A percentile compares a stretch with the other conserved stretches of the same genome.
These are phyloP conservation scores for Withania somnifera DNA, from an alignment of 305 asterid species.

Conservation along the genomic window DNA sequence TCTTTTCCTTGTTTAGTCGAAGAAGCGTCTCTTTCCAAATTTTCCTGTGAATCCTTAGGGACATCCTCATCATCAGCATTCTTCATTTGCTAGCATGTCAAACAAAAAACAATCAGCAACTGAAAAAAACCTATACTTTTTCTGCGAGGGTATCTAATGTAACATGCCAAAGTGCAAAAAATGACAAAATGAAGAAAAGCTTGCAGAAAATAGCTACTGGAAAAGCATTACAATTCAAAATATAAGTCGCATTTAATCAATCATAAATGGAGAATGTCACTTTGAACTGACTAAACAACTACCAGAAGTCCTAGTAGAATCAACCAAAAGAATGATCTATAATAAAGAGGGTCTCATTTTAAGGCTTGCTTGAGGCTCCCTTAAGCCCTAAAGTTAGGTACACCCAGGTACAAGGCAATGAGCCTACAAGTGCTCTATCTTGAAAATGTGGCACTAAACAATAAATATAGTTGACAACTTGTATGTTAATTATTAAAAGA, in stretches of 20 bases:
- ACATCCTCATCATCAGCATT: conserved; percentile 26
- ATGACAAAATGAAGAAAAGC: neutral
- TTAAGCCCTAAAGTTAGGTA: neutral
- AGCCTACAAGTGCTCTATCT: neutral
- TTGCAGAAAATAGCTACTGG: neutral
- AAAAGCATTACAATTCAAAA: neutral
- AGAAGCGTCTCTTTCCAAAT: conserved; percentile 13
- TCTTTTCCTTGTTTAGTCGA: conserved; percentile 32
- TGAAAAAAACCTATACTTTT: neutral
- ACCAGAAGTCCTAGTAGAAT: neutral
- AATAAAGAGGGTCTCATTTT: neutral
- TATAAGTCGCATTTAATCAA: neutral
- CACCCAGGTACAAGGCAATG: neutral
- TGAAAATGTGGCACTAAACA: neutral
- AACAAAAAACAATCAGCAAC: conserved; percentile 14
- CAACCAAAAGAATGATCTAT: neutral
- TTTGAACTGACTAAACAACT: neutral
- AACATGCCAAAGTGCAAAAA: neutral
- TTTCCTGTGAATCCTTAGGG: conserved; percentile 22
- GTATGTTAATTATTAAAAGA: neutral
- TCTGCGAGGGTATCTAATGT: neutral
- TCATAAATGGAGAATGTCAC: neutral
- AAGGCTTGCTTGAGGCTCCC: neutral
- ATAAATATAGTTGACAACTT: neutral
- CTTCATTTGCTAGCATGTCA: conserved; percentile 47